A percentile compares a stretch with the other conserved stretches of the same genome.
These are phyloP conservation scores for Quercus glauca DNA, from an alignment of 306 rosid species.

Conservation along the genomic window DNA sequence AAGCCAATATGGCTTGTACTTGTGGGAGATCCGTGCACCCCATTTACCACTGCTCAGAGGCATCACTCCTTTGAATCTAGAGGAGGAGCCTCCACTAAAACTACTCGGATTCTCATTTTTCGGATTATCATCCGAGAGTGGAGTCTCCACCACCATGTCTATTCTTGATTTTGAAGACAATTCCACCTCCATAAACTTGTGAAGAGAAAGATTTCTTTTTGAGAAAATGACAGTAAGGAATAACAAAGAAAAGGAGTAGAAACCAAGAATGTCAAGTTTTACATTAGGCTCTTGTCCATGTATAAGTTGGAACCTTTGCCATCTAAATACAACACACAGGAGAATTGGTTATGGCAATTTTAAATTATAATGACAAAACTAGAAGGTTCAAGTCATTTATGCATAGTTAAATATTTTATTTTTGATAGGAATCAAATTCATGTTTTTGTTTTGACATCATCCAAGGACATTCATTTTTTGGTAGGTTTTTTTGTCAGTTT, in stretches of 20 bases:
- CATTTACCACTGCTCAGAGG: neutral
- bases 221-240: neutral
- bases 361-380: neutral
- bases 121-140: neutral
- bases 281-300: neutral
- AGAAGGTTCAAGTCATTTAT: too few relatives aligned
- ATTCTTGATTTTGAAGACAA: neutral
- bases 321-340: neutral
- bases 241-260: neutral
- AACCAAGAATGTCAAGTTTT: neutral
- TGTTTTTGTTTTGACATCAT: neutral
- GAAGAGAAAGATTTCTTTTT: neutral
- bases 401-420: too few relatives aligned
- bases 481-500: neutral
- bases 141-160: neutral
- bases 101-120: neutral
- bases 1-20: conserved; percentile 7
- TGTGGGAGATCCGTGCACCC: conserved; percentile 10
- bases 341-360: neutral
- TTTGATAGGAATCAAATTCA: too few relatives aligned
- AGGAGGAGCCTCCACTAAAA: neutral
- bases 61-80: neutral
- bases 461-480: neutral
- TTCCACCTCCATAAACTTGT: neutral
- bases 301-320: neutral